These are phyloP conservation scores for Aristolochia fimbriata DNA, from an alignment of 164 flowering plant species.

Conservation along the genomic window DNA sequence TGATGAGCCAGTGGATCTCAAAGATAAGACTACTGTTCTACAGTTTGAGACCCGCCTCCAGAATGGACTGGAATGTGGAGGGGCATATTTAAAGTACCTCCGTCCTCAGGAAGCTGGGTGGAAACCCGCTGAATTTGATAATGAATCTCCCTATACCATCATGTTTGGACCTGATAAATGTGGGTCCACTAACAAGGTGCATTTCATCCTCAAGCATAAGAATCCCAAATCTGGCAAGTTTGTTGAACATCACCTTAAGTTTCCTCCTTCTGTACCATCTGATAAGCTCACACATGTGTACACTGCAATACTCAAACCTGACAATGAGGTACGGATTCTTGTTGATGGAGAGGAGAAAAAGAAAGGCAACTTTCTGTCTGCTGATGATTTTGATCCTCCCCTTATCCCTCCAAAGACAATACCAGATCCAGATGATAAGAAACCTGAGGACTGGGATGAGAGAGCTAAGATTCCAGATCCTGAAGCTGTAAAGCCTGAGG, in stretches of 20 bases:
- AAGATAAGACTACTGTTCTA: conserved; percentile 65
- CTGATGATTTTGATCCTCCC: conserved; percentile 83
- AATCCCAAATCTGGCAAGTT: conserved; percentile 87
- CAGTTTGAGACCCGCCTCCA: conserved; percentile 88
- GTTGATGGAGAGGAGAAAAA: conserved; percentile 95
- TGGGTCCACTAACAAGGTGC: conserved; percentile 91
- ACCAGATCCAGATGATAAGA: conserved; percentile 94
- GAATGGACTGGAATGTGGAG: conserved; percentile 96
- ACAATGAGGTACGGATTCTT: conserved; percentile 57
- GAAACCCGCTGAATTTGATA: conserved; percentile 69
- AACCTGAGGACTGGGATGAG: conserved; percentile 99
- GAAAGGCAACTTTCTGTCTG: conserved; percentile 60
- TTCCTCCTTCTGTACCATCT: conserved; percentile 76
- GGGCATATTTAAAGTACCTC: conserved; percentile 88
- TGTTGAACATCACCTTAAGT: conserved; percentile 87
- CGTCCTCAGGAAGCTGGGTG: conserved; percentile 99
- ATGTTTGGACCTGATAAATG: conserved; percentile 99
- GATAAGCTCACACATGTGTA: conserved; percentile 89
- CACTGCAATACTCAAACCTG: conserved; percentile 73
- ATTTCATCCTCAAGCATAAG: conserved; percentile 90
- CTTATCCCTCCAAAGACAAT: conserved; percentile 77
- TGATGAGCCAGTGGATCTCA: conserved; percentile 50
- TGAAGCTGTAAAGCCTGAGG: conserved; percentile 81
- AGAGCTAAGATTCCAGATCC: conserved; percentile 88
- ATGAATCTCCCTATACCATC: conserved; percentile 85